A percentile compares a stretch with the other conserved stretches of the same genome.
Evolutionary conservation across 2,329 filamentous ascomycete species (phyloP).

Genomic region (Chaetomium sp.): DNA sequence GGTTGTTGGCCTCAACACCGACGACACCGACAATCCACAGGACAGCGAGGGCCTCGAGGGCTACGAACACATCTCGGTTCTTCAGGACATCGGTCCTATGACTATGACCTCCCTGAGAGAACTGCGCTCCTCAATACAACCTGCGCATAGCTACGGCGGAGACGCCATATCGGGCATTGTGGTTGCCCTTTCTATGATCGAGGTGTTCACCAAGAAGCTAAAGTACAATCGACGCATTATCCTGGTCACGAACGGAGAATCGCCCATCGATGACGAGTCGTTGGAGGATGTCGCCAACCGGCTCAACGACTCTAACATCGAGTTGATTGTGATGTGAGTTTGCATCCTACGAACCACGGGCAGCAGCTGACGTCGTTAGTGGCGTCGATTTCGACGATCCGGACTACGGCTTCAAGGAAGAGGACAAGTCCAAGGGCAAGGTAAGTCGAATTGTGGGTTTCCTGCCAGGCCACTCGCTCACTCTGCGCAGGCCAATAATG

Average conservation of each 20-base stretch:
- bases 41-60: constrained; percentile 65
- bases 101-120: constrained; percentile 68
- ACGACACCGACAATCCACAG: constrained; percentile 71
- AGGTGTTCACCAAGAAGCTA: constrained; percentile 73
- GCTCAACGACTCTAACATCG: constrained; percentile 74
- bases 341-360: neutral
- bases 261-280: constrained; percentile 71
- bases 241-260: constrained; percentile 80
- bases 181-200: constrained; percentile 84
- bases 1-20: constrained; percentile 82
- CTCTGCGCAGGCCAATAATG: constrained; percentile 63
- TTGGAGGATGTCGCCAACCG: constrained; percentile 70
- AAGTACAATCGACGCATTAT: constrained; percentile 82
- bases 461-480: constrained; percentile 26
- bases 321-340: constrained; percentile 75
- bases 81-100: constrained; percentile 67
- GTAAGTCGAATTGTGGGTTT: constrained; percentile 42
- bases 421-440: constrained; percentile 75
- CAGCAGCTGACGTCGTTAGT: constrained; percentile 45
- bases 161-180: constrained; percentile 89
- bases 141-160: constrained; percentile 68
- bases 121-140: constrained; percentile 64
- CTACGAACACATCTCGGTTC: constrained; percentile 79
- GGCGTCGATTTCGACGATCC: constrained; percentile 92
- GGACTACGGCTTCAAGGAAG: constrained; percentile 89